phyloP scores from a whole-genome alignment of 2,329 filamentous ascomycete genomes.

The Leptographium lundbergii region DNA sequence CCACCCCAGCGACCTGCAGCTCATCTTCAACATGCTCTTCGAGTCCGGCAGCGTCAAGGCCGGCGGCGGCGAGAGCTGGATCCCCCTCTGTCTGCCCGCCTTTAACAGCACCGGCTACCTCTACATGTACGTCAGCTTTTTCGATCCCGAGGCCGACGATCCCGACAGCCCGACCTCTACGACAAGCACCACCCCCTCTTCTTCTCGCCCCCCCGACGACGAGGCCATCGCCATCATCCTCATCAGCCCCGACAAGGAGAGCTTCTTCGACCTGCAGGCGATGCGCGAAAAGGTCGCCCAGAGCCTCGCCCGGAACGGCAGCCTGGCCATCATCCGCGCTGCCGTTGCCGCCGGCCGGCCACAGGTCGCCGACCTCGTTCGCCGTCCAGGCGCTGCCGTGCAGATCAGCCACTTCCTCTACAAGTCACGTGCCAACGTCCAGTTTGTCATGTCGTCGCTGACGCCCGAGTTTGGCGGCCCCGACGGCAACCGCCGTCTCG shows the following conservation, averaged over 20 bases:
- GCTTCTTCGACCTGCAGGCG: slow-evolving; percentile 77
- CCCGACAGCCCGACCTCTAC: neutral
- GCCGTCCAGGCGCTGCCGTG: slow-evolving; percentile 43
- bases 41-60: slow-evolving; percentile 86
- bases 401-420: slow-evolving; percentile 86
- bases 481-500: slow-evolving; percentile 21
- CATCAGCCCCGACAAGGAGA: slow-evolving; percentile 85
- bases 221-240: slow-evolving; percentile 81
- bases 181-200: neutral
- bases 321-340: slow-evolving; percentile 59
- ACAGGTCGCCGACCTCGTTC: slow-evolving; percentile 56
- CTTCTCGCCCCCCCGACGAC: neutral
- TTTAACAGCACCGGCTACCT: slow-evolving; percentile 96
- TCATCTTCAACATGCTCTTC: slow-evolving; percentile 99
- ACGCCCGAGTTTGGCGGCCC: slow-evolving; percentile 35
- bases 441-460: slow-evolving; percentile 84
- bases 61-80: slow-evolving; percentile 90
- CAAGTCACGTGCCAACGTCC: slow-evolving; percentile 88
- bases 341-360: slow-evolving; percentile 63
- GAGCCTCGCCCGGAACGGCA: slow-evolving; percentile 64
- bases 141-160: slow-evolving; percentile 41
- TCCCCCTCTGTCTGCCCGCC: slow-evolving; percentile 85
- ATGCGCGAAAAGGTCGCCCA: slow-evolving; percentile 51
- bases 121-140: slow-evolving; percentile 98
- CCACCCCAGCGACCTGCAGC: slow-evolving; percentile 86